Evolutionary conservation across 192 early-diverging fungal genomes (phyloP).

Genomic region (Funneliformis geosporum): DNA sequence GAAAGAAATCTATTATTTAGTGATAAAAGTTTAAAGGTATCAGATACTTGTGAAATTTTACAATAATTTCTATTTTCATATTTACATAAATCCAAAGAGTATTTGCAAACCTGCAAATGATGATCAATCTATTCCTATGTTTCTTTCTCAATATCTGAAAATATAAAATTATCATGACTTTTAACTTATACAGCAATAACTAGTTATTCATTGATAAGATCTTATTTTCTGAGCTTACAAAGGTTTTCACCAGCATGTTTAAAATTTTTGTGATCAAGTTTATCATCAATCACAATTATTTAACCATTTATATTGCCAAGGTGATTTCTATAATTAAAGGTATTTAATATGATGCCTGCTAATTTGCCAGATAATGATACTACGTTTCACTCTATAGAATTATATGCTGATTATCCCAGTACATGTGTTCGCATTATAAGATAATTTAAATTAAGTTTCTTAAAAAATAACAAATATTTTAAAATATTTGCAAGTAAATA

Average conservation of each 20-base stretch:
- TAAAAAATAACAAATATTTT: neutral
- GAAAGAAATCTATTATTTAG: neutral
- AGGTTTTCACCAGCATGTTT: neutral
- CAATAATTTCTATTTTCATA: neutral
- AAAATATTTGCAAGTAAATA: slow-evolving; percentile 2
- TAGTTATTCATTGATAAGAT: neutral
- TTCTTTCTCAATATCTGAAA: neutral
- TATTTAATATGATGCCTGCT: too few species aligned
- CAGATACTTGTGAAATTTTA: neutral
- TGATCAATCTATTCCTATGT: neutral
- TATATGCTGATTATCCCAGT: neutral
- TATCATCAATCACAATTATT: neutral
- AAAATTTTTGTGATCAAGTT: neutral
- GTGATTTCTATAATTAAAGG: too few species aligned
- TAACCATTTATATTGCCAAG: neutral
- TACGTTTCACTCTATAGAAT: neutral
- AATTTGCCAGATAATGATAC: neutral
- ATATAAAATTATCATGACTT: neutral
- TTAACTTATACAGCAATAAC: neutral
- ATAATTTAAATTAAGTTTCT: neutral
- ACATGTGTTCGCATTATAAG: neutral
- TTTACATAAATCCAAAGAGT: neutral
- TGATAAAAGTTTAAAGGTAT: neutral
- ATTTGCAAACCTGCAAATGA: neutral
- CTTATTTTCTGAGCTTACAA: neutral